Percentiles rank a stretch among this genome's conserved stretches.
Evolutionary conservation across 1,139 yeast genomes (phyloP).

Genomic region (Hyphopichia burtonii): DNA sequence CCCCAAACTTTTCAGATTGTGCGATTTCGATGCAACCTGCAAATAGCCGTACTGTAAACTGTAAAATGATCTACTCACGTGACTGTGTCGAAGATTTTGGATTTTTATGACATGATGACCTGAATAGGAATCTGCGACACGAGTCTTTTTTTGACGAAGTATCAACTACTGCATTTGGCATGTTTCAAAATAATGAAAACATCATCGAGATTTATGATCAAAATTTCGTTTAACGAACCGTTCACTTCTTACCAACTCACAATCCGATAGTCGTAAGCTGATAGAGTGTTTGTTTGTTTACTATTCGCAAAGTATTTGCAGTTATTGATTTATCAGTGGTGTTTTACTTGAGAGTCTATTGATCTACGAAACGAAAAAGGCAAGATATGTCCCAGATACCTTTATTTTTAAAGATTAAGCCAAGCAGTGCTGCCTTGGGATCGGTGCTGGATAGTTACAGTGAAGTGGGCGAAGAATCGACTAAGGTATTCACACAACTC

Average conservation of each 20-base stretch:
- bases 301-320: too few relatives aligned
- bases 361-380: too few relatives aligned
- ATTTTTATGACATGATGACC: too few relatives aligned
- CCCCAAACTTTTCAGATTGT: too few relatives aligned
- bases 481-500: conserved; percentile 10
- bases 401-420: conserved; percentile 24
- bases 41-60: too few relatives aligned
- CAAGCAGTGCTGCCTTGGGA: background rate
- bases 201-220: background rate
- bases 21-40: too few relatives aligned
- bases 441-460: background rate
- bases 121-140: too few relatives aligned
- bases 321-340: too few relatives aligned
- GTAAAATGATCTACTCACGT: too few relatives aligned
- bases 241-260: background rate
- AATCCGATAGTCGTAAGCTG: background rate
- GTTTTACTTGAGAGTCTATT: too few relatives aligned
- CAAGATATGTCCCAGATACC: conserved; percentile 17
- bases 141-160: background rate
- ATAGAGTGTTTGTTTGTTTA: too few relatives aligned
- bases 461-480: background rate
- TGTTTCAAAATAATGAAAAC: background rate
- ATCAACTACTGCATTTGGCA: background rate
- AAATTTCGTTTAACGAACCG: background rate
- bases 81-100: too few relatives aligned